Evolutionary conservation across 2,329 filamentous ascomycete species (phyloP), one percentile per base, ranked within the genome.

Genomic region (Pseudogymnoascus sp.): DNA sequence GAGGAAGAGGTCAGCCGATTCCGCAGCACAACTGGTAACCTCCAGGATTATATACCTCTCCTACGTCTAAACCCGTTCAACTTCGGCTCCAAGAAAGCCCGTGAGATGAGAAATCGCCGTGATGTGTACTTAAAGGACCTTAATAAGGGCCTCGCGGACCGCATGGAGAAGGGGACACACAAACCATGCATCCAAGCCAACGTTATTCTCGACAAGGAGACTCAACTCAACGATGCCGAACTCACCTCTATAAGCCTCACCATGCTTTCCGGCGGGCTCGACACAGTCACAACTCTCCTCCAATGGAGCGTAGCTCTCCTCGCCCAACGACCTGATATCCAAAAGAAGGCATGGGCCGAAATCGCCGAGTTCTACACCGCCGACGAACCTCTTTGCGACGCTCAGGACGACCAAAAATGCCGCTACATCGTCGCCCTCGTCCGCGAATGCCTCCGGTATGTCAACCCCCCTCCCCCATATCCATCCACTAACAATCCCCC

Each of bases 181-280:
- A 80, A 82, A 67, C 84, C 85, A 0, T 89, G 86, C 69, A 89
- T 89, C 46, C 85, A 88, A 65, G 85, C 84, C 3, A 89, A 88
- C 65, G 81, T 88, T 33, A 87, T 88, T 64, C 75, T 82, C 56
- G 85, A 88, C 66, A 81, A 84, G 67, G 85, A 88, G 38, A 82
- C 84, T 0, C 84, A 82, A 65, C 74, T 89, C 14, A 86, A 83
- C 73, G 78, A 80, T 40, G 84, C 83, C 60, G 86, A 89, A 66
- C 77, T 89, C 37, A 87, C 81, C 0, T 85, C 82, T 0, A 89
- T 89, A 68, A 86, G 83, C 65, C 72, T 89, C 65, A 89, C 86
- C 0, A 89, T 89, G 86, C 75, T 89, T 4, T 86, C 84, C 0
- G 86, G 86, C 0, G 86, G 86, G 0, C 75, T 89, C 3, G 86